Evolutionary conservation across 2,329 filamentous ascomycete species (phyloP).

Genomic region (Nemania abortiva): DNA sequence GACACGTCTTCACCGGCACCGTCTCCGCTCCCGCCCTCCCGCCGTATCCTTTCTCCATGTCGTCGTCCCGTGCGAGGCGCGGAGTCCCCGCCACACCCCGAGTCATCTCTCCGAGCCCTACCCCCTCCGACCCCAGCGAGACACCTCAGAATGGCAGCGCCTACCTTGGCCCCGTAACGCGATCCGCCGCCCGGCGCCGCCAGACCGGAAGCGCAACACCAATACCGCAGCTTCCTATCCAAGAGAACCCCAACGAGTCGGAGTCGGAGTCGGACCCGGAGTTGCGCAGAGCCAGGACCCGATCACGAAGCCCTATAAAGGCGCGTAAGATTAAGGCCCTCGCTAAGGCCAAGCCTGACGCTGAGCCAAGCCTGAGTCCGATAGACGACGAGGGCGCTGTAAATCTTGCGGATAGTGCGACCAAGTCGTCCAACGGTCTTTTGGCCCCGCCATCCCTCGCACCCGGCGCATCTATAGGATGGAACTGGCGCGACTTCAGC

Average conservation of each 20-base stretch:
- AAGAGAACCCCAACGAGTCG: constrained; percentile 68
- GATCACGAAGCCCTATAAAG: constrained; percentile 77
- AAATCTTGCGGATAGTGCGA: constrained; percentile 39
- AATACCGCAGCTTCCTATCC: constrained; percentile 67
- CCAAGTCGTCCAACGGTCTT: constrained; percentile 69
- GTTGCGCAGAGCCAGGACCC: constrained; percentile 73
- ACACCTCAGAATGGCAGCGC: constrained; percentile 64
- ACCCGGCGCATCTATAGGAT: constrained; percentile 59
- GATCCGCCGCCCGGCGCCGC: constrained; percentile 75
- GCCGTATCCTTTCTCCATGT: constrained; percentile 68
- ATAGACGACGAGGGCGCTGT: constrained; percentile 43
- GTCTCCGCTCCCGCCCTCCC: constrained; percentile 69
- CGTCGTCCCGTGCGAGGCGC: constrained; percentile 61
- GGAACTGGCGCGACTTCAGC: constrained; percentile 88
- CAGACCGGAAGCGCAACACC: constrained; percentile 61
- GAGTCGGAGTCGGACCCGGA: constrained; percentile 65
- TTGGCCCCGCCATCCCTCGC: constrained; percentile 75
- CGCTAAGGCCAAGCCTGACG: constrained; percentile 60
- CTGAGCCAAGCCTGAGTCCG: constrained; percentile 48
- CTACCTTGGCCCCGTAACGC: constrained; percentile 80
- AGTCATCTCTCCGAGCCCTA: constrained; percentile 90
- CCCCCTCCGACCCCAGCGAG: constrained; percentile 69
- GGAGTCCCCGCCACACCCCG: constrained; percentile 82
- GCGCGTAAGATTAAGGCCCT: constrained; percentile 65
- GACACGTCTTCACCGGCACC: constrained; percentile 67